Conservation (phyloP, 1,139 yeast genomes). For the Pichia sp. region DNA sequence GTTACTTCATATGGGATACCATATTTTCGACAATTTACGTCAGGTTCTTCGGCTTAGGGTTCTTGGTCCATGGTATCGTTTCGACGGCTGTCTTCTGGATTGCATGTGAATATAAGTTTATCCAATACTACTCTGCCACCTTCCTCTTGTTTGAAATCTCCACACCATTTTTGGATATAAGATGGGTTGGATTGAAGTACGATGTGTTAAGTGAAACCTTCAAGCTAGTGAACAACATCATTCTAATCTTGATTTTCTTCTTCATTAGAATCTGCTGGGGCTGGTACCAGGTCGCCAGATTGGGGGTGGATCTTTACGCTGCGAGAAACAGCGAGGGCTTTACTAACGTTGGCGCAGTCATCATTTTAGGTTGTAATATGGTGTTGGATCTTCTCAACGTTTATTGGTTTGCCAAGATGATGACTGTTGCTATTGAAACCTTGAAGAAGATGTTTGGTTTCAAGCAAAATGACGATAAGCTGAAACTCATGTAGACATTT, state of each 20-base stretch:
- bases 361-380: conserved; percentile 59
- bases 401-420: conserved; percentile 82
- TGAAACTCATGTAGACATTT: conserved; percentile 28
- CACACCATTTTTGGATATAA: conserved; percentile 86
- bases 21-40: conserved; percentile 59
- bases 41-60: conserved; percentile 72
- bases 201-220: conserved; percentile 52
- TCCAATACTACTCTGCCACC: conserved; percentile 77
- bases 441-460: conserved; percentile 31
- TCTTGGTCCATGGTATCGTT: conserved; percentile 79
- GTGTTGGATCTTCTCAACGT: conserved; percentile 65
- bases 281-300: conserved; percentile 57
- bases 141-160: conserved; percentile 85
- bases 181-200: conserved; percentile 83
- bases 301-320: conserved; percentile 51
- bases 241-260: conserved; percentile 69
- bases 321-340: conserved; percentile 41
- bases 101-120: conserved; percentile 60
- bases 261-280: conserved; percentile 83
- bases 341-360: conserved; percentile 41
- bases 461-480: conserved; percentile 25
- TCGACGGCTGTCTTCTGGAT: conserved; percentile 71
- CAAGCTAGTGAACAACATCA: conserved; percentile 63
- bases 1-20: conserved; percentile 93
- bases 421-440: conserved; percentile 61